Percentiles rank a stretch among this genome's conserved stretches.
Evolutionary conservation across 352 stramenopile species (phyloP).

Genomic region (Phytophthora agathidicida): DNA sequence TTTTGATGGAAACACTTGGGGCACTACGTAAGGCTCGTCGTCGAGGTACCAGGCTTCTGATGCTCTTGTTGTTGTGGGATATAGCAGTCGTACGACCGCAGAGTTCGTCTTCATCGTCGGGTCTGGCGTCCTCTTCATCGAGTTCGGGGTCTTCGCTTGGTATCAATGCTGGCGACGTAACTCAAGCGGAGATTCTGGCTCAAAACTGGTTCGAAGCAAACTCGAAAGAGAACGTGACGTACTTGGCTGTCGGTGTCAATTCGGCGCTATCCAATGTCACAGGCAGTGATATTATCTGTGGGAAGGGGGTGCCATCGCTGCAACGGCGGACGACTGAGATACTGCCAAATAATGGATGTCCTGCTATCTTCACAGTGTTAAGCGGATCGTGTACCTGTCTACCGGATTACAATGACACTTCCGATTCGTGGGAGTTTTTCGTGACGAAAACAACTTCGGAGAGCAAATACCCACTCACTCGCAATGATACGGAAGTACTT

Average conservation of each 20-base stretch:
- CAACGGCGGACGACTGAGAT: slow-evolving; percentile 27
- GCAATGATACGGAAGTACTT: slow-evolving; percentile 27
- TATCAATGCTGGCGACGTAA: slow-evolving; percentile 1
- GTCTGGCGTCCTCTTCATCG: slow-evolving; percentile 2
- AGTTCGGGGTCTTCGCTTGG: not conserved
- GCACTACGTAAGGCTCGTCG: not conserved
- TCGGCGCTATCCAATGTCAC: slow-evolving; percentile 37
- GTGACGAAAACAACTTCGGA: slow-evolving; percentile 20
- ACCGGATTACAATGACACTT: slow-evolving; percentile 19
- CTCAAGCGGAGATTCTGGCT: slow-evolving; percentile 25
- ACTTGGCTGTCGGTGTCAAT: slow-evolving; percentile 37
- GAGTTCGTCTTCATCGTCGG: slow-evolving; percentile 19
- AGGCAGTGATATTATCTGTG: slow-evolving; percentile 35
- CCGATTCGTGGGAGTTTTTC: slow-evolving; percentile 40
- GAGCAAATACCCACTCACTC: slow-evolving; percentile 4
- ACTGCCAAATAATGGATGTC: slow-evolving; percentile 44
- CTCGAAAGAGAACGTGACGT: slow-evolving; percentile 35
- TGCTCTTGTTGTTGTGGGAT: not conserved
- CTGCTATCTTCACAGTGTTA: slow-evolving; percentile 34
- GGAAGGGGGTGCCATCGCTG: slow-evolving; percentile 37
- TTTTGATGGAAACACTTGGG: too few relatives aligned
- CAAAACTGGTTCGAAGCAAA: slow-evolving; percentile 46
- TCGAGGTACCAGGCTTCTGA: not conserved
- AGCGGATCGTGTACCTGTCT: slow-evolving; percentile 58
- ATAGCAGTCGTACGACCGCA: not conserved